Percentiles rank a stretch among this genome's conserved stretches.
phyloP scores from a whole-genome alignment of 2,329 filamentous ascomycete species.

The Tolypocladium capitatum region DNA sequence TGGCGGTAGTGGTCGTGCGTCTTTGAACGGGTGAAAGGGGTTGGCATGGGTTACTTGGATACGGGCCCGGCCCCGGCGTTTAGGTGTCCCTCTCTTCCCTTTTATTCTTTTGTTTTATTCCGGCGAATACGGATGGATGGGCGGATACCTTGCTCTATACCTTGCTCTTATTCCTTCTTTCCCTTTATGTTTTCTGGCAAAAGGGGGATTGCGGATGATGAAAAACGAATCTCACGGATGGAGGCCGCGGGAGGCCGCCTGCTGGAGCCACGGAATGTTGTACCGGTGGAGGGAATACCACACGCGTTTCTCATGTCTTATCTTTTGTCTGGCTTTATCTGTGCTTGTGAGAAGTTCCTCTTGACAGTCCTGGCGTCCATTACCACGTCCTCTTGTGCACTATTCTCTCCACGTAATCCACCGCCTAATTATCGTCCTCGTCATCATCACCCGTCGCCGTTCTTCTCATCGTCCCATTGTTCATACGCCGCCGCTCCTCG shows the following conservation, averaged over 20 bases:
- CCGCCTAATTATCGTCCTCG: too few relatives aligned
- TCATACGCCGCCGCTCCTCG: too few relatives aligned
- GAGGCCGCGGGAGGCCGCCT: background rate
- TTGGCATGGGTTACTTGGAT: background rate
- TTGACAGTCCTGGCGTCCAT: background rate
- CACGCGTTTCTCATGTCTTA: too few relatives aligned
- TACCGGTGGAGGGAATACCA: background rate
- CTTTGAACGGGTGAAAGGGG: too few relatives aligned
- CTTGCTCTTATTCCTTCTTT: background rate
- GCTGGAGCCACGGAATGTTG: background rate
- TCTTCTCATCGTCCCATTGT: too few relatives aligned
- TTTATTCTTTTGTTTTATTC: background rate
- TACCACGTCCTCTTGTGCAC: too few relatives aligned
- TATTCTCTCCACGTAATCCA: too few relatives aligned
- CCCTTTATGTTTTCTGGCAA: background rate
- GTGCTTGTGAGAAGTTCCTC: background rate
- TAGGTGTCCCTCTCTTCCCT: background rate
- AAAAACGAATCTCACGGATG: background rate
- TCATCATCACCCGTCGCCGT: too few relatives aligned
- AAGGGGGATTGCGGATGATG: background rate
- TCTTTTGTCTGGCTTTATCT: background rate
- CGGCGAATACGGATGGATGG: background rate
- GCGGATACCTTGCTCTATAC: too few relatives aligned
- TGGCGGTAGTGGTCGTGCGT: conserved; percentile 9
- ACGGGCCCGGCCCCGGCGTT: conserved; percentile 1